Evolutionary conservation across 1,284 basidiomycete genomes (phyloP).

Genomic region (Rhodotorula sp.): DNA sequence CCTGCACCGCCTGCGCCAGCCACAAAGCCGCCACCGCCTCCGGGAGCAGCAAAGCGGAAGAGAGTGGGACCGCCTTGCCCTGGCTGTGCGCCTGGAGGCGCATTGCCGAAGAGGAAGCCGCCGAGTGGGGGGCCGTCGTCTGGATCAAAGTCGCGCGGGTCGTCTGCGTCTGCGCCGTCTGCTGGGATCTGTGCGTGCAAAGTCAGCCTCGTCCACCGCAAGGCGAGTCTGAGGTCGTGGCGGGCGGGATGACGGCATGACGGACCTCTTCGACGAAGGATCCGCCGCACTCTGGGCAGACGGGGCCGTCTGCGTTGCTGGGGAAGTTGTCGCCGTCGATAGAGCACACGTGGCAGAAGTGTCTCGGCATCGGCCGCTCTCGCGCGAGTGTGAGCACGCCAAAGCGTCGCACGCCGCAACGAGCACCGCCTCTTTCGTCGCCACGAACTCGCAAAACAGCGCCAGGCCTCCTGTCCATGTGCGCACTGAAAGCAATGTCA

Average conservation of each 20-base stretch:
- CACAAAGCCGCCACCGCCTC: constrained; percentile 6
- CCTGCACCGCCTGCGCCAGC: background rate
- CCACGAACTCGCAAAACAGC: no score
- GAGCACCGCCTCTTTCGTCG: no score
- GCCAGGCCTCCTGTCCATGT: no score
- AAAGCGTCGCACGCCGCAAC: no score
- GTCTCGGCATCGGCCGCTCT: constrained; percentile 5
- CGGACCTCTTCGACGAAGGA: constrained; percentile 34
- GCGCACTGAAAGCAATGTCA: no score
- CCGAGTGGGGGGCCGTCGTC: constrained; percentile 13
- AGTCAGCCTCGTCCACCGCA: background rate
- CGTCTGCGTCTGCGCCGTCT: constrained; percentile 19
- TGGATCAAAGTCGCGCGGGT: constrained; percentile 38
- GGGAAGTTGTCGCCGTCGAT: constrained; percentile 13
- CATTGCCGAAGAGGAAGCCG: constrained; percentile 2
- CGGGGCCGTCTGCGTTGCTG: constrained; percentile 6
- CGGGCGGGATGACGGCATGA: background rate
- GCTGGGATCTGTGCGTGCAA: background rate
- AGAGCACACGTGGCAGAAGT: constrained; percentile 33
- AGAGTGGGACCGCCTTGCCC: constrained; percentile 1
- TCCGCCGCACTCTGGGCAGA: constrained; percentile 25
- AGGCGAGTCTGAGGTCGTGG: background rate
- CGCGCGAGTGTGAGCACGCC: no score
- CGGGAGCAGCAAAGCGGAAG: constrained; percentile 10
- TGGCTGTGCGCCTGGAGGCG: background rate